Evolutionary conservation across 345 rosid genomes (phyloP), one percentile per base, ranked within the genome.

Genomic region (Erysimum cheiranthoides): DNA sequence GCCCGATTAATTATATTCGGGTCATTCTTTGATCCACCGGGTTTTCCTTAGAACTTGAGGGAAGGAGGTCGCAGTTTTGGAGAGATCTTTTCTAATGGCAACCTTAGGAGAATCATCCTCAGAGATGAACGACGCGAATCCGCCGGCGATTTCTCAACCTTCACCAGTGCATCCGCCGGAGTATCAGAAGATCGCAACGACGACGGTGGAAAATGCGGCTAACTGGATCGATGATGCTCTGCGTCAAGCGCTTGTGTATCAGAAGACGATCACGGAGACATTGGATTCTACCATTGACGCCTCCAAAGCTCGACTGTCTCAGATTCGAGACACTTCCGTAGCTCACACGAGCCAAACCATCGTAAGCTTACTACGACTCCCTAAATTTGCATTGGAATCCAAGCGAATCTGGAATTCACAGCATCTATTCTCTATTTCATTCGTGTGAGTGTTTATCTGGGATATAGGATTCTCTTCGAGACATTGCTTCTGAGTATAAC

Each of bases 201-300:
- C 82, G 71, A 16, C 83, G 68, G 75, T 81, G 10, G 88, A 85
- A 63, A 79, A 83, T 73, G 83, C 78, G 4, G 64, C 85, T 42
- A 87, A 89, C 28, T 95, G 97, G 99, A 84, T 88, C 68, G 96
- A 88, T 21, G 78, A 84, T 72, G 87, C 93, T 14, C 59, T 86
- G 78, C 85, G 83, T 57, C 94, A 90, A 63, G 88, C 87, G 59
- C 75, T 83, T 42, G 74, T 85, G 27, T 88, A 88, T 83, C 87
- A 82, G 73, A 87, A 82, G 61, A 83, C 80, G 39, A 66, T 85
- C 35, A 30, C 76, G 14, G 85, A 85, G 70, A 79, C 84, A 16
- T 16, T 85, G 32, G 89, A 88, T 70, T 81, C 82, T 13, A 63
- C 88, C 75, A 72, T 80, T 21, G 84, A 84, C 59, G 82, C 80